Evolutionary conservation across 805 yeast genomes (phyloP).

Genomic region (Kuraishia ogatae): DNA sequence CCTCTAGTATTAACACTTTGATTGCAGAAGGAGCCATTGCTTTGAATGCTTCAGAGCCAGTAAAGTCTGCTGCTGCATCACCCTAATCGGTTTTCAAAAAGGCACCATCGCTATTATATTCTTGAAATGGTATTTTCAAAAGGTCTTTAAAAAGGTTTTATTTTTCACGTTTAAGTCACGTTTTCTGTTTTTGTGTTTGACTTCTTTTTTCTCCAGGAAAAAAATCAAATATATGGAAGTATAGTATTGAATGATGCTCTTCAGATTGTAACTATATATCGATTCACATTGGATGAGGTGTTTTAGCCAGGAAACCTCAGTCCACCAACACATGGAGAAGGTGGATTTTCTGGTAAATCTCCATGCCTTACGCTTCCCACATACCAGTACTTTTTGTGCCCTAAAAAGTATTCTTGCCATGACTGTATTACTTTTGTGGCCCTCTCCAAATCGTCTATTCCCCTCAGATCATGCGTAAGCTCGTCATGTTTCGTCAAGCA

Average conservation of each 20-base stretch:
- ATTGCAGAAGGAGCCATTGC: constrained; percentile 11
- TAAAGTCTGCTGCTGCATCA: neutral
- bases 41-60: constrained; percentile 3
- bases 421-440: constrained; percentile 29
- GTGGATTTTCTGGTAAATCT: constrained; percentile 37
- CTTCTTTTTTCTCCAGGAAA: neutral
- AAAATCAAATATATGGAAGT: neutral
- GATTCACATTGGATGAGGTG: no score
- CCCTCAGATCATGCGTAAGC: constrained; percentile 59
- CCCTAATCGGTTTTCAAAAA: neutral
- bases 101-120: neutral
- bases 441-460: constrained; percentile 29
- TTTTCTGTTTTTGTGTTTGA: neutral
- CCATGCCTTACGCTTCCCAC: constrained; percentile 48
- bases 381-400: constrained; percentile 45
- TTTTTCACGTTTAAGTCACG: neutral
- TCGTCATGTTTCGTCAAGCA: constrained; percentile 48
- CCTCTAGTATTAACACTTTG: constrained; percentile 53
- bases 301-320: constrained; percentile 8
- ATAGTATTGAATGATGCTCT: no score
- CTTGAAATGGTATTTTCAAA: neutral
- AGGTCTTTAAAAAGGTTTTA: neutral
- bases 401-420: constrained; percentile 47
- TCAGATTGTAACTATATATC: no score
- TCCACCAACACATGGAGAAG: constrained; percentile 32